Base-by-base conservation (phyloP, 2,329 filamentous ascomycete species). In the Cyphellophora europaea region DNA sequence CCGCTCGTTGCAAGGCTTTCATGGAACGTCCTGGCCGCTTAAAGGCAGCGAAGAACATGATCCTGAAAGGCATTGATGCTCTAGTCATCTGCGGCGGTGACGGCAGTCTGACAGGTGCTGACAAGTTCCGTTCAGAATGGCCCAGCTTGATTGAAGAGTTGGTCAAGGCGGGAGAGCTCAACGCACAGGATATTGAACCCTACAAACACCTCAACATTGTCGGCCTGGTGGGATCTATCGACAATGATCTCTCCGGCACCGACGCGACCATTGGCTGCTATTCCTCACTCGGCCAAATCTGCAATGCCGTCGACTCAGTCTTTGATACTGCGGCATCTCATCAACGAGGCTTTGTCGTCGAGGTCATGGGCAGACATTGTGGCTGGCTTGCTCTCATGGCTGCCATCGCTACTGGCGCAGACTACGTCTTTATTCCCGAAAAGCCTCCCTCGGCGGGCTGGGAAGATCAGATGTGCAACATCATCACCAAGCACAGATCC, bases 241-340 rank as follows among this genome's bases (percentile, higher is more conserved):
- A 98, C 70, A 98, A 98, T 56, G 91, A 98, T 56, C 82, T 98
- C 62, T 93, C 88, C 32, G 86, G 86, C 45, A 98, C 91, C 10
- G 91, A 98, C 60, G 89, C 91, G 40, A 98, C 91, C 19, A 95
- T 98, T 56, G 91, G 91, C 37, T 93, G 85, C 58, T 96, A 94
- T 66, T 94, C 88, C 28, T 91, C 91, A 15, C 74, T 98, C 37
- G 78, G 82, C 31, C 79, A 89, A 40, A 94, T 98, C 50, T 96
- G 89, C 63, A 83, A 95, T 57, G 85, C 89, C 54, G 85, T 98
- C 39, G 91, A 98, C 65, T 89, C 87, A 54, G 93, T 67, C 17
- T 67, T 98, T 50, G 89, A 98, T 61, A 88, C 89, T 13, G 96
- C 91, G 0, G 89, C 89, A 34, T 95, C 88, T 17, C 91, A 98